A percentile compares a stretch with the other conserved stretches of the same genome.
Conservation (phyloP, 2,329 filamentous ascomycete species). For the Pochonia chlamydosporia region DNA sequence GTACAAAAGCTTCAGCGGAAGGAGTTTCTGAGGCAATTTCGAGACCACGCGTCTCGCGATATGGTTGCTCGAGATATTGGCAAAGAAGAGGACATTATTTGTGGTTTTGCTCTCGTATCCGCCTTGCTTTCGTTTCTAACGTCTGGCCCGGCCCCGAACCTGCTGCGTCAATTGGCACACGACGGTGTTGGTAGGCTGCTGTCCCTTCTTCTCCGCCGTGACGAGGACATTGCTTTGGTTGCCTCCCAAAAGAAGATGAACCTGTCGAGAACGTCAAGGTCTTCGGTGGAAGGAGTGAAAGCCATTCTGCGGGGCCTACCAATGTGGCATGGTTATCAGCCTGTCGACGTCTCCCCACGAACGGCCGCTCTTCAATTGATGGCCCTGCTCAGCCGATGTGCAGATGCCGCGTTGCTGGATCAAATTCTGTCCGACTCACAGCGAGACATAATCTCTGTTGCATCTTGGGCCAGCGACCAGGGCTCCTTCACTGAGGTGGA, state of each 20-base stretch:
- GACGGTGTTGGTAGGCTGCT: conserved; percentile 52
- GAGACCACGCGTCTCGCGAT: conserved; percentile 66
- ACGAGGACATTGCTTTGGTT: conserved; percentile 53
- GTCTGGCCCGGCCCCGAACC: conserved; percentile 53
- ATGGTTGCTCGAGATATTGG: conserved; percentile 59
- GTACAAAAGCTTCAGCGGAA: conserved; percentile 55
- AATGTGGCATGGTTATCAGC: conserved; percentile 54
- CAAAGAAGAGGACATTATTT: conserved; percentile 53
- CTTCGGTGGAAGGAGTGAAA: conserved; percentile 49
- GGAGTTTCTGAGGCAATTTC: conserved; percentile 62
- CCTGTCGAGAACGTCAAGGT: conserved; percentile 59
- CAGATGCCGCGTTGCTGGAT: conserved; percentile 22
- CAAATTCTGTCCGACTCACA: conserved; percentile 23
- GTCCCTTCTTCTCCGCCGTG: conserved; percentile 43
- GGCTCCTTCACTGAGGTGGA: conserved; percentile 24
- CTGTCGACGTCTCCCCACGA: conserved; percentile 52
- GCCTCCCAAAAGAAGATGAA: conserved; percentile 61
- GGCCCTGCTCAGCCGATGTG: conserved; percentile 33
- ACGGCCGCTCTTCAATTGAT: conserved; percentile 58
- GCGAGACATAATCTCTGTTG: conserved; percentile 17
- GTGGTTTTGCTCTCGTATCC: conserved; percentile 58
- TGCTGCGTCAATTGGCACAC: conserved; percentile 49
- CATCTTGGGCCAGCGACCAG: conserved; percentile 13
- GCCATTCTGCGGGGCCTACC: conserved; percentile 43
- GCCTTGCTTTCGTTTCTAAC: conserved; percentile 58